Base-by-base conservation (phyloP, 2,329 filamentous ascomycete species). In the Teratosphaeria viscida region DNA sequence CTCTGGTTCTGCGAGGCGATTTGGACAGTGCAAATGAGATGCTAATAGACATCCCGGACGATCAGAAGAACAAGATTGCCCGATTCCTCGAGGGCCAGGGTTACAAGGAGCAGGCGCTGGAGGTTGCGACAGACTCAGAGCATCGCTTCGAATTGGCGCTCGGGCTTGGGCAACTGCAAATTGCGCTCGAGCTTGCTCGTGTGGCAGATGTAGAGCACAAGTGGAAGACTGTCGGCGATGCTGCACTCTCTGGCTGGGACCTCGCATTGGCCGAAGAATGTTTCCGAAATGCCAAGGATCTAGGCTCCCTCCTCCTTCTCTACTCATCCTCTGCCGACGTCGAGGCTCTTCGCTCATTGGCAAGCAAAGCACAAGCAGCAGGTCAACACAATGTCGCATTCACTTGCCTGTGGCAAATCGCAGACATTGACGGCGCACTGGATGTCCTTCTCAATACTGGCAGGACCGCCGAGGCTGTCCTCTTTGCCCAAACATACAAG, bases 41-140 rank as follows among this genome's bases (percentile, higher is more conserved):
- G 64, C 84, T 99, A 16, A 57, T 80, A 4, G 87, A 87, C 23
- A 92, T 99, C 43, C 91, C 92, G 0, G 79, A 85, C n/a, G 90
- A 95, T 64, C 91, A 99, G 74, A 88, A 96, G 75, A 96, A 96
- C 81, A 97, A 97, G 79, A 95, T 99, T 67, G 94, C 94, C 3
- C 87, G 94, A 26, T 99, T 99, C 81, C 81, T 99, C 57, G 94
- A 97, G 75, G 94, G 94, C 2, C 94, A 99, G 75, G 92, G 92
- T 49, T 90, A 96, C 77, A 97, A 97, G 77, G 92, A 97, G 68
- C 82, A 96, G 65, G 94, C 94, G 0, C 82, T 99, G 16, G 90
- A 96, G 66, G 90, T 99, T 16, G 92, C 94, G 10, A 96, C 92
- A 0, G 94, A 99, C 68, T 82, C 89, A 0, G 94, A 99, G 76